A percentile compares a stretch with the other conserved stretches of the same genome.
These are phyloP conservation scores for Coprinopsis sp. DNA, from an alignment of 768 basidiomycete genomes.

Conservation along the genomic window DNA sequence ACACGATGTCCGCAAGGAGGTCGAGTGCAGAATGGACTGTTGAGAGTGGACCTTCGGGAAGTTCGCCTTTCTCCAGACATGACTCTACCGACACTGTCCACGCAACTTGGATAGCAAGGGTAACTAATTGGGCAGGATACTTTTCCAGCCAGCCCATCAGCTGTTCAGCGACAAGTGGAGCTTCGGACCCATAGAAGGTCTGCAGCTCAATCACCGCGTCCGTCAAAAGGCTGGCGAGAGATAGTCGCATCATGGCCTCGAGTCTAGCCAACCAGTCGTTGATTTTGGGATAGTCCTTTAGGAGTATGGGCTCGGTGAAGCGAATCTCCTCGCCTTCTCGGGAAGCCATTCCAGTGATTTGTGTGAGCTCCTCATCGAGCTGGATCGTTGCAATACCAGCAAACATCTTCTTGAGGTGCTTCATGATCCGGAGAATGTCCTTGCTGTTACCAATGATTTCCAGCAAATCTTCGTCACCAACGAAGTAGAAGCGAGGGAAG, in stretches of 20 bases:
- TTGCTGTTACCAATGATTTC: conserved; percentile 99
- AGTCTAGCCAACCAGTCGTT: conserved; percentile 96
- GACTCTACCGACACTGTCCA: conserved; percentile 87
- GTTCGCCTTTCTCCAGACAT: conserved; percentile 50
- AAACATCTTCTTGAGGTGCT: conserved; percentile 99
- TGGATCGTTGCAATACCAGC: conserved; percentile 89
- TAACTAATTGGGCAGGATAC: conserved; percentile 94
- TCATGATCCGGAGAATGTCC: conserved; percentile 96
- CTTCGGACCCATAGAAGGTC: conserved; percentile 68
- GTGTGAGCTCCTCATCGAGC: conserved; percentile 82
- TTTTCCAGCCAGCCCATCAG: conserved; percentile 90
- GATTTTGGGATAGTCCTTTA: conserved; percentile 95
- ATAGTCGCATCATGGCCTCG: conserved; percentile 89
- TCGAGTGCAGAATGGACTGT: conserved; percentile 82
- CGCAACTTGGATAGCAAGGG: conserved; percentile 89
- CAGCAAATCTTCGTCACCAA: conserved; percentile 96
- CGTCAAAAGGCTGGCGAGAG: conserved; percentile 77
- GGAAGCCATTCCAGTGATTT: conserved; percentile 92
- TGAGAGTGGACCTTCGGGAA: conserved; percentile 64
- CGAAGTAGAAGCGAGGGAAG: conserved; percentile 99
- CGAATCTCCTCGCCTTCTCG: conserved; percentile 91
- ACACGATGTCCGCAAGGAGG: conserved; percentile 92
- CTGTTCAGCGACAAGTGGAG: conserved; percentile 54
- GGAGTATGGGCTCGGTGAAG: conserved; percentile 76
- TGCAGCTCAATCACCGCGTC: conserved; percentile 79